Evolutionary conservation across 108 stramenopile species (phyloP).

Genomic region (Asterionellopsis glacialis): DNA sequence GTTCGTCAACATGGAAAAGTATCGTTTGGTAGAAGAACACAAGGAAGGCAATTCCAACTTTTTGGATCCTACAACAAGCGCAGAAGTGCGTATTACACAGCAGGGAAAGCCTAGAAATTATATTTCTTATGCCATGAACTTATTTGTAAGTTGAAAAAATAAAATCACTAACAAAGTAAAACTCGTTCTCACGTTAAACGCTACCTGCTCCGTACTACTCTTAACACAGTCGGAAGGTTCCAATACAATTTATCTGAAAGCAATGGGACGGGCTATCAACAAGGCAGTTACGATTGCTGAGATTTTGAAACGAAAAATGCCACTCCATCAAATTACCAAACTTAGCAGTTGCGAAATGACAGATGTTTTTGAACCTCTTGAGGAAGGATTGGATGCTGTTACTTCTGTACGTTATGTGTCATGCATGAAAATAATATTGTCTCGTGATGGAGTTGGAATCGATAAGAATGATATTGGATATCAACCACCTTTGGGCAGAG

Average conservation of each 20-base stretch:
- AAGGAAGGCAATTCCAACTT: slow-evolving; percentile 31
- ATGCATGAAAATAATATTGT: slow-evolving; percentile 72
- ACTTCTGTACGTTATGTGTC: slow-evolving; percentile 69
- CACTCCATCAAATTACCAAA: slow-evolving; percentile 71
- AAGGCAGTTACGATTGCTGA: slow-evolving; percentile 88
- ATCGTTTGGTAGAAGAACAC: slow-evolving; percentile 75
- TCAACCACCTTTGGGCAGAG: slow-evolving; percentile 41
- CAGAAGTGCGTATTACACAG: slow-evolving; percentile 70
- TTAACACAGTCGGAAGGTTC: slow-evolving; percentile 45
- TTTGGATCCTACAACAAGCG: slow-evolving; percentile 13
- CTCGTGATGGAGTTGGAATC: slow-evolving; percentile 38
- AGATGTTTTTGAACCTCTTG: slow-evolving; percentile 83
- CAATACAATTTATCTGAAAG: slow-evolving; percentile 66
- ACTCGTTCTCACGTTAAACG: neutral
- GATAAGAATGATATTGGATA: slow-evolving; percentile 71
- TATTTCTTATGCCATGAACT: slow-evolving; percentile 74
- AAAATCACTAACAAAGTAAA: neutral
- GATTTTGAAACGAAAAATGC: slow-evolving; percentile 82
- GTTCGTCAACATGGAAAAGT: slow-evolving; percentile 71
- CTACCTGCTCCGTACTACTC: slow-evolving; percentile 1
- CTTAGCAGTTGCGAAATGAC: slow-evolving; percentile 70
- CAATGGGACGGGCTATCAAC: slow-evolving; percentile 88
- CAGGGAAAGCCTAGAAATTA: slow-evolving; percentile 85
- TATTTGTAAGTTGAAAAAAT: slow-evolving; percentile 53
- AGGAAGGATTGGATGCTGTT: slow-evolving; percentile 82